Conservation (phyloP, 164 flowering plant genomes). For the Chloranthus sessilifolius region DNA sequence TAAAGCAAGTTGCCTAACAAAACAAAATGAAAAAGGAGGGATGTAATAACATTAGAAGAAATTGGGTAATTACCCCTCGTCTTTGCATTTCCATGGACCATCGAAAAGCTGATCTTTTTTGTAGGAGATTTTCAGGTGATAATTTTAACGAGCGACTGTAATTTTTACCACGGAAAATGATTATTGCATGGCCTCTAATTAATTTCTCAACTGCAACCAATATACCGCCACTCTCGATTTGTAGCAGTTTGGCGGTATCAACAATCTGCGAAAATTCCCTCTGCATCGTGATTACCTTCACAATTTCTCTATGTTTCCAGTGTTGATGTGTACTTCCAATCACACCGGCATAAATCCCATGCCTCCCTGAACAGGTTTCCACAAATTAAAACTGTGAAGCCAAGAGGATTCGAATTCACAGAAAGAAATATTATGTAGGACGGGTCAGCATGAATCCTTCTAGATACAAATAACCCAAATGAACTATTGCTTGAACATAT, state of each 20-base stretch:
- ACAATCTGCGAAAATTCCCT: conserved; percentile 34
- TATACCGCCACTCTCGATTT: conserved; percentile 76
- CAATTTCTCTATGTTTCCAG: conserved; percentile 95
- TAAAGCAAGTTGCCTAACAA: too few relatives aligned
- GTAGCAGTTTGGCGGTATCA: conserved; percentile 57
- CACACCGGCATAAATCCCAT: conserved; percentile 89
- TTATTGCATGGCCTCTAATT: conserved; percentile 78
- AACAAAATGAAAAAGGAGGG: not conserved
- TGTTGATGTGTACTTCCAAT: conserved; percentile 84
- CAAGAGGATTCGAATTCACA: not conserved
- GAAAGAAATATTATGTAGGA: not conserved
- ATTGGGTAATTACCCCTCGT: conserved; percentile 59
- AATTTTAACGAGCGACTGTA: conserved; percentile 57
- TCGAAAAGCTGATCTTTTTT: conserved; percentile 57
- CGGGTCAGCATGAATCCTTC: not conserved
- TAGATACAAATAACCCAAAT: too few relatives aligned
- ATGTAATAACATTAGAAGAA: not conserved
- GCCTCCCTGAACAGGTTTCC: conserved; percentile 52
- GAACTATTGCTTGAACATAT: too few relatives aligned
- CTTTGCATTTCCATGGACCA: conserved; percentile 83
- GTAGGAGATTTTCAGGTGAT: conserved; percentile 42
- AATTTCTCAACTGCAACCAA: conserved; percentile 62
- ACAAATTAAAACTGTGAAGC: not conserved
- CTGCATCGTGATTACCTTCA: conserved; percentile 83
- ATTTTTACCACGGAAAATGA: conserved; percentile 88